These are phyloP conservation scores for Penicillium sp. DNA, from an alignment of 2,329 filamentous ascomycete genomes.

Conservation along the genomic window DNA sequence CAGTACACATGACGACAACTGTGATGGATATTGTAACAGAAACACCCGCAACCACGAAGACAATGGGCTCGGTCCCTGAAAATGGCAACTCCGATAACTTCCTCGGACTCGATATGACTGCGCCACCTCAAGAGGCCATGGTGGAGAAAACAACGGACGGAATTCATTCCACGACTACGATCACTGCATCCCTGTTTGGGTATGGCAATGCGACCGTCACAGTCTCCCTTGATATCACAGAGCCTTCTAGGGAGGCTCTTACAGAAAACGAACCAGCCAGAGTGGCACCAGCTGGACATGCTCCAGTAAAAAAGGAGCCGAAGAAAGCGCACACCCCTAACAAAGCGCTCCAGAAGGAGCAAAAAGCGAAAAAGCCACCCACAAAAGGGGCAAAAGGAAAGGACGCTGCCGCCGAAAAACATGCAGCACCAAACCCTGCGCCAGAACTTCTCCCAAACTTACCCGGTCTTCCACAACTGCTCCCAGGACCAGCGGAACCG, in stretches of 20 bases:
- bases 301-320: background rate
- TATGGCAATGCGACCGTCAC: background rate
- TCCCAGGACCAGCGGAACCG: slow-evolving; percentile 12
- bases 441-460: background rate
- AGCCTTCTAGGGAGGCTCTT: background rate
- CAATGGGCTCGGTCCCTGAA: slow-evolving; percentile 12
- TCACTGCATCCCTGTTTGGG: background rate
- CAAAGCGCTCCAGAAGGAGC: no score
- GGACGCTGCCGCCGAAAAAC: background rate
- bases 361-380: background rate
- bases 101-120: background rate
- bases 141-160: background rate
- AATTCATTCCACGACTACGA: background rate
- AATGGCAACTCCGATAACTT: slow-evolving; percentile 5
- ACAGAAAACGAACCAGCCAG: background rate
- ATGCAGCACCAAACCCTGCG: background rate
- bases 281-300: background rate
- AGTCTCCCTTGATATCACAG: background rate
- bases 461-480: slow-evolving; percentile 6
- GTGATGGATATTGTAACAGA: background rate
- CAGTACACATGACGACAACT: slow-evolving; percentile 13
- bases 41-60: slow-evolving; percentile 1
- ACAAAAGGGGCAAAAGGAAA: background rate
- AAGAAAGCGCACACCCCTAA: background rate
- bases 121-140: background rate